A percentile compares a stretch with the other conserved stretches of the same genome.
phyloP scores from a whole-genome alignment of 768 basidiomycete genomes.

The Pulveroboletus sp. region DNA sequence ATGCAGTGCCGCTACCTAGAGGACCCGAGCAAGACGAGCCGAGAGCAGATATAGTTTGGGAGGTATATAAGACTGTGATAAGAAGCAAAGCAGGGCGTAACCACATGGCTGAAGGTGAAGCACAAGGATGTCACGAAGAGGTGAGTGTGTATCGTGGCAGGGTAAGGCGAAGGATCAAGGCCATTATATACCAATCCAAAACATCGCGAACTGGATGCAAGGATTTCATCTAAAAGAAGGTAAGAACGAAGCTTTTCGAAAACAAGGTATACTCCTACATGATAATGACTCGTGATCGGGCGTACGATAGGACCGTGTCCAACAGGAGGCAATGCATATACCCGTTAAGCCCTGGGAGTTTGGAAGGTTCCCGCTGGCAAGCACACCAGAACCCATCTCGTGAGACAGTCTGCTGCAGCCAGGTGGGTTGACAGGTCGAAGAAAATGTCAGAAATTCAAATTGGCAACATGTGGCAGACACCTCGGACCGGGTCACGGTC shows the following conservation, averaged over 20 bases:
- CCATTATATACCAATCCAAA: conserved; percentile 14
- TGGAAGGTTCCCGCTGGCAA: not conserved
- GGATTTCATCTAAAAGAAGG: not conserved
- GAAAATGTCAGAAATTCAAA: conserved; percentile 6
- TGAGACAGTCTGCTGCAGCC: not conserved
- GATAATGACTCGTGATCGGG: conserved; percentile 1
- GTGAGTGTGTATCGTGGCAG: not conserved
- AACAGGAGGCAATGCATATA: conserved; percentile 1
- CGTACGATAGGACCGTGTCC: not conserved
- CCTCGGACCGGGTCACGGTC: not conserved
- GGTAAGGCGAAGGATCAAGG: not conserved
- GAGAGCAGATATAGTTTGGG: conserved; percentile 26
- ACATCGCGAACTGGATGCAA: not conserved
- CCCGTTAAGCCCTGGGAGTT: not conserved
- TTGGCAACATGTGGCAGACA: conserved; percentile 1
- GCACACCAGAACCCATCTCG: not conserved
- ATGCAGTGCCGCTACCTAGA: conserved; percentile 47
- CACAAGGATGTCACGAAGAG: not conserved
- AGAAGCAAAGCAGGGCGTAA: conserved; percentile 5
- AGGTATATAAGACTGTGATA: conserved; percentile 4
- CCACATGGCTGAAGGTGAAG: conserved; percentile 7
- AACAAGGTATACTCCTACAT: not conserved
- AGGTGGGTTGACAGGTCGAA: no score
- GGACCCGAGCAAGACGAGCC: conserved; percentile 47
- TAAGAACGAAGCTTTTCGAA: not conserved